phyloP scores from a whole-genome alignment of 2,329 filamentous ascomycete genomes.

The Cytospora mali region DNA sequence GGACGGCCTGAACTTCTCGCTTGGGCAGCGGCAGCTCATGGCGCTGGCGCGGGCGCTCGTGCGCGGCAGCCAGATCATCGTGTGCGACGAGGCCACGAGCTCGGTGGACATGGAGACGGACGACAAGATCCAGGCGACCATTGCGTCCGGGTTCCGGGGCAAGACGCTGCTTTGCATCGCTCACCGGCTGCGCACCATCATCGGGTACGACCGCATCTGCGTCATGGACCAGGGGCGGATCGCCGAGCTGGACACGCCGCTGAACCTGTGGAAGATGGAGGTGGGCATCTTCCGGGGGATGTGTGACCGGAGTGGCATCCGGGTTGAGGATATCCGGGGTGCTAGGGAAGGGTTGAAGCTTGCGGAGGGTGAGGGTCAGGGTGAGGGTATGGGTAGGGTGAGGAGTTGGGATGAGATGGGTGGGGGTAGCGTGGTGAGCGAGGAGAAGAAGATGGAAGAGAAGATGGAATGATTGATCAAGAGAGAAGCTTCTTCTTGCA shows the following conservation, averaged over 20 bases:
- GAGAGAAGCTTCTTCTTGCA: too few species aligned
- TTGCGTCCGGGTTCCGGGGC: slow-evolving; percentile 80
- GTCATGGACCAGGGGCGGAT: slow-evolving; percentile 93
- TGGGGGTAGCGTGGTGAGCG: slow-evolving; percentile 29
- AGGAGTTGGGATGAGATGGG: slow-evolving; percentile 30
- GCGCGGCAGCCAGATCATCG: slow-evolving; percentile 84
- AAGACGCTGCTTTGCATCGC: slow-evolving; percentile 92
- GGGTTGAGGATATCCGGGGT: slow-evolving; percentile 54
- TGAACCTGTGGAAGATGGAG: slow-evolving; percentile 67
- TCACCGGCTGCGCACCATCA: slow-evolving; percentile 87
- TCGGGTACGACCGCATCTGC: slow-evolving; percentile 92
- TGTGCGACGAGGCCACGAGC: slow-evolving; percentile 95
- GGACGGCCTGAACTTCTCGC: slow-evolving; percentile 92
- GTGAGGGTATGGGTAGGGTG: slow-evolving; percentile 19
- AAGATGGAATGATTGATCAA: slow-evolving; percentile 12
- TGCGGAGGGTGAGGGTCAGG: slow-evolving; percentile 9
- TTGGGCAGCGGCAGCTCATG: slow-evolving; percentile 94
- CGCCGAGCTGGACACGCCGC: slow-evolving; percentile 80
- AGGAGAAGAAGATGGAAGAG: slow-evolving; percentile 8
- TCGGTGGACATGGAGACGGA: slow-evolving; percentile 96
- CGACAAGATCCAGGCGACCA: slow-evolving; percentile 89
- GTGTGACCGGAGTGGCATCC: slow-evolving; percentile 85
- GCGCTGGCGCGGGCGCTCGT: slow-evolving; percentile 90
- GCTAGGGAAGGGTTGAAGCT: slow-evolving; percentile 43
- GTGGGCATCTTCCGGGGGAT: slow-evolving; percentile 84